These are phyloP conservation scores for Penicillium manginii DNA, from an alignment of 495 filamentous ascomycete genomes.

Conservation along the genomic window DNA sequence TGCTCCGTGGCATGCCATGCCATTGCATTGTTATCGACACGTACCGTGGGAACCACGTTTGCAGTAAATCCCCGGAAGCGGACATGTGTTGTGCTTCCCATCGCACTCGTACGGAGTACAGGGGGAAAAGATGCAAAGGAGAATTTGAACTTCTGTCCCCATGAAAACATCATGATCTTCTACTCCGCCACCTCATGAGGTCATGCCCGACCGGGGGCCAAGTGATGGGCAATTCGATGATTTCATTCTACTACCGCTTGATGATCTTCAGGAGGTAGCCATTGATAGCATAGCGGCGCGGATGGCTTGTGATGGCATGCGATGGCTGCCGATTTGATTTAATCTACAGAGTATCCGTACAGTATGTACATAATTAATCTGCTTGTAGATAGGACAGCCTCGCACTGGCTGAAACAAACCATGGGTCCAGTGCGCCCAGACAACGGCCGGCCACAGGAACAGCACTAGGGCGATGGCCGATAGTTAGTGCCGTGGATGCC, in stretches of 20 bases:
- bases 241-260: slow-evolving; percentile 13
- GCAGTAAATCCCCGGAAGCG: slow-evolving; percentile 1
- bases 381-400: neutral
- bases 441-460: slow-evolving; percentile 7
- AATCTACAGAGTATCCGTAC: neutral
- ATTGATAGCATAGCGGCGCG: neutral
- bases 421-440: neutral
- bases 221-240: slow-evolving; percentile 11
- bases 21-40: slow-evolving; percentile 7
- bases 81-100: neutral
- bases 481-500: too few relatives aligned
- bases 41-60: slow-evolving; percentile 3
- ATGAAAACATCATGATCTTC: slow-evolving; percentile 6
- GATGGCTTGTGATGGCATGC: too few relatives aligned
- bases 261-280: slow-evolving; percentile 9
- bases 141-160: neutral
- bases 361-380: neutral
- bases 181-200: slow-evolving; percentile 17
- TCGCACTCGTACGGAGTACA: too few relatives aligned
- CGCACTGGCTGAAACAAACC: neutral
- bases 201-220: slow-evolving; percentile 4
- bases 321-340: neutral
- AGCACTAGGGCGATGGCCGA: neutral
- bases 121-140: too few relatives aligned
- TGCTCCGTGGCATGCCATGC: neutral